Conservation (phyloP, 306 rosid genomes). For the Glycine latifolia region DNA sequence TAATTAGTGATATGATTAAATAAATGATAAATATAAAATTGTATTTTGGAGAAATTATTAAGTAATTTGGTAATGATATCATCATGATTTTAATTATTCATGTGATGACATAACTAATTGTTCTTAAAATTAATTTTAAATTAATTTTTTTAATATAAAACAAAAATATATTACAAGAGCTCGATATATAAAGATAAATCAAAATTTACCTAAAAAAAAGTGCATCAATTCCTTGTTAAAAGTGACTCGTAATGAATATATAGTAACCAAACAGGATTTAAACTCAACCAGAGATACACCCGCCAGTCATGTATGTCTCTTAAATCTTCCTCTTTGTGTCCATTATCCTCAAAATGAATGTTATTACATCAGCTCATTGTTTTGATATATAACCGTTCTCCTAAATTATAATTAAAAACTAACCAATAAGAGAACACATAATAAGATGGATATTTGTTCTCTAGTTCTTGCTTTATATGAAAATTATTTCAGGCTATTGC, state of each 20-base stretch:
- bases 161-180: too few relatives aligned
- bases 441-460: constrained; percentile 13
- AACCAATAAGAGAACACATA: background rate
- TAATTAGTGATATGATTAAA: too few relatives aligned
- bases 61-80: too few relatives aligned
- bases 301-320: constrained; percentile 8
- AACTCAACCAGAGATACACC: background rate
- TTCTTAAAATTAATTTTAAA: too few relatives aligned
- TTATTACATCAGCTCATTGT: constrained; percentile 24
- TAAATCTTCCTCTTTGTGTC: constrained; percentile 16
- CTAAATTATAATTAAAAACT: background rate
- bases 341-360: constrained; percentile 24
- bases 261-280: background rate
- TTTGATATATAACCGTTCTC: constrained; percentile 17
- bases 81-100: background rate
- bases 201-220: too few relatives aligned
- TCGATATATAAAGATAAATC: too few relatives aligned
- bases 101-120: too few relatives aligned
- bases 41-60: too few relatives aligned
- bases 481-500: background rate
- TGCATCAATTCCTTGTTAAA: background rate
- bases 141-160: too few relatives aligned
- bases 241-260: background rate
- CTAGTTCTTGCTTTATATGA: constrained; percentile 1
- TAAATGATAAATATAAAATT: too few relatives aligned